phyloP scores from a whole-genome alignment of 345 rosid species.

The Conringia planisiliqua region DNA sequence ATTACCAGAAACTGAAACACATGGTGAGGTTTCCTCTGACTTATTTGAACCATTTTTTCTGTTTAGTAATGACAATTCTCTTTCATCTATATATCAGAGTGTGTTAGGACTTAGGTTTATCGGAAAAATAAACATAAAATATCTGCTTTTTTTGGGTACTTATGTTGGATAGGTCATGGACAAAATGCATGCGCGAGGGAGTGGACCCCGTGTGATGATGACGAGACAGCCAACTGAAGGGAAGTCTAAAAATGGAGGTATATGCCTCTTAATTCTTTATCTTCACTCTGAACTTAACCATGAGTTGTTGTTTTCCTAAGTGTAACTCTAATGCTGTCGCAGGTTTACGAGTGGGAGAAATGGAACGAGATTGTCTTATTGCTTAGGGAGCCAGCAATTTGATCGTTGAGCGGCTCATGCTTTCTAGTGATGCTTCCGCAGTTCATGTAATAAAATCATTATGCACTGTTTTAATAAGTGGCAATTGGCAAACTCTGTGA shows the following conservation, averaged over 20 bases:
- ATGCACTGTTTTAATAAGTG: neutral
- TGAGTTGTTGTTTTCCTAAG: neutral
- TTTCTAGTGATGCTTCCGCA: constrained; percentile 94
- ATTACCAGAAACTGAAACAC: constrained; percentile 95
- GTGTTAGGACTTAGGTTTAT: neutral
- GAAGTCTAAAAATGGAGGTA: constrained; percentile 93
- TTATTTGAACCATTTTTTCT: neutral
- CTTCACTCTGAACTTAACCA: neutral
- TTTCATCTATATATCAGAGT: neutral
- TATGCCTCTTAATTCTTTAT: constrained; percentile 6
- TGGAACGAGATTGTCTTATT: constrained; percentile 94
- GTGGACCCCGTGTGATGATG: constrained; percentile 81
- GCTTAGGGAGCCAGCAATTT: constrained; percentile 98
- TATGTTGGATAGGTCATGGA: constrained; percentile 58
- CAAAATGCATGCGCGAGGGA: constrained; percentile 96
- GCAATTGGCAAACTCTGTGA: neutral
- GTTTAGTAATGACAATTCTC: neutral
- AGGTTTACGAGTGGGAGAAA: constrained; percentile 97
- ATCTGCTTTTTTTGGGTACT: neutral
- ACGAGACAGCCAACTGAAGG: constrained; percentile 99
- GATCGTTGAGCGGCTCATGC: constrained; percentile 80
- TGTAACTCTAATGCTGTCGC: constrained; percentile 21
- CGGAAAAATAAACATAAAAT: neutral
- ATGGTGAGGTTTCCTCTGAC: constrained; percentile 56
- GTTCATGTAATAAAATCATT: constrained; percentile 57